Percentiles rank a stretch among this genome's conserved stretches.
Conservation (phyloP, 192 early-diverging fungal species). For the Coemansia sp. region DNA sequence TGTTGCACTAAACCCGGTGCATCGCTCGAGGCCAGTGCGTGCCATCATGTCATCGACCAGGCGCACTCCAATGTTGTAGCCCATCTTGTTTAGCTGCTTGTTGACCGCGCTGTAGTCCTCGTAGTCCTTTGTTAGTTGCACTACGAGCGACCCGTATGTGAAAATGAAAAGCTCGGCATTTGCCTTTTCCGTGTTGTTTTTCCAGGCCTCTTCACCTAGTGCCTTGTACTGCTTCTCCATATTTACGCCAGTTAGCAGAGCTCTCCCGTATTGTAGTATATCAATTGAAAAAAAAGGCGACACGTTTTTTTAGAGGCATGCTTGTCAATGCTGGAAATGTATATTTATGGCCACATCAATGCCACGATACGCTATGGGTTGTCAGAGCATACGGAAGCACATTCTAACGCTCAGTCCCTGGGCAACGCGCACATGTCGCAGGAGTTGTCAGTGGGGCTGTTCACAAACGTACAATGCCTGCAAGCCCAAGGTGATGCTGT, state of each 20-base stretch:
- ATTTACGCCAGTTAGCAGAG: not conserved
- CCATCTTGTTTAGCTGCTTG: constrained; percentile 97
- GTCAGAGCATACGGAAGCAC: not conserved
- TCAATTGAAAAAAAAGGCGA: too few relatives aligned
- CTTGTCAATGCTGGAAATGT: not conserved
- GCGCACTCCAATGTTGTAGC: constrained; percentile 95
- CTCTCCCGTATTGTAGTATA: not conserved
- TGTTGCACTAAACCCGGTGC: constrained; percentile 85
- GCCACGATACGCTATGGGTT: not conserved
- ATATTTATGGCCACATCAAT: not conserved
- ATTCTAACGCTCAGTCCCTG: constrained; percentile 9
- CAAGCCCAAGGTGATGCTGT: constrained; percentile 25
- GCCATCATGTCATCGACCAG: constrained; percentile 97
- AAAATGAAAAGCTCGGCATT: constrained; percentile 95
- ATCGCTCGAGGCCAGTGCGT: constrained; percentile 60
- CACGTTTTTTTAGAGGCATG: not conserved
- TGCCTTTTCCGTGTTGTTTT: constrained; percentile 91
- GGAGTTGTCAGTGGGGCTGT: constrained; percentile 15
- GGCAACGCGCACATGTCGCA: constrained; percentile 52
- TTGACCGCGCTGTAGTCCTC: constrained; percentile 93
- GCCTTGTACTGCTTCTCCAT: constrained; percentile 71
- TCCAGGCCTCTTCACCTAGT: constrained; percentile 95
- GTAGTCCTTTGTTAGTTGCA: constrained; percentile 90
- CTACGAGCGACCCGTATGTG: constrained; percentile 96
- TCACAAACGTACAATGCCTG: constrained; percentile 49